Evolutionary conservation across 192 early-diverging fungal genomes (phyloP).

Genomic region (Gigaspora rosea): DNA sequence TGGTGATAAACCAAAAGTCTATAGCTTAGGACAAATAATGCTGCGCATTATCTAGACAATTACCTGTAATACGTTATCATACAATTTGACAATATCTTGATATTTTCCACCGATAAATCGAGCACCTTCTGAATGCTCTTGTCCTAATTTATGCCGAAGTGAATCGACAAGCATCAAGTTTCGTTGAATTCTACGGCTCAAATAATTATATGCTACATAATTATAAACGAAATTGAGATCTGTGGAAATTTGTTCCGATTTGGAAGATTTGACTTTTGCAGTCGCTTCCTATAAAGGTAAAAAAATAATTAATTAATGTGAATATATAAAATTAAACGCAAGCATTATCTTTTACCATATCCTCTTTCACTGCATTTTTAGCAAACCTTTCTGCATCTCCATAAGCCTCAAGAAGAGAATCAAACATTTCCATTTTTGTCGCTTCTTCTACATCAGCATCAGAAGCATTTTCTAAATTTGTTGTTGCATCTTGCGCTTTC

Average conservation of each 20-base stretch:
- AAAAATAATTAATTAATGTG: background rate
- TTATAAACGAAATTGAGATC: conserved; percentile 56
- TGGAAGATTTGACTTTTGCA: conserved; percentile 70
- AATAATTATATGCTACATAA: conserved; percentile 60
- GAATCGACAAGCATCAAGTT: conserved; percentile 52
- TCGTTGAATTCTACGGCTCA: conserved; percentile 57
- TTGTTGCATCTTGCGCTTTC: conserved; percentile 48
- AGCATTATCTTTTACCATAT: conserved; percentile 45
- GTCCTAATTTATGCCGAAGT: conserved; percentile 42
- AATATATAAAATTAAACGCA: background rate
- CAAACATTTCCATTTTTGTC: conserved; percentile 51
- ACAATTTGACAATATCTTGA: conserved; percentile 67
- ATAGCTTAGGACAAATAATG: background rate
- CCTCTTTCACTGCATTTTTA: conserved; percentile 64
- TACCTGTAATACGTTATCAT: conserved; percentile 65
- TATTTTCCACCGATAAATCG: conserved; percentile 48
- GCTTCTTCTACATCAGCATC: conserved; percentile 23
- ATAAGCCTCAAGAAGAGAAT: conserved; percentile 56
- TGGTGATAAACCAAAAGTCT: too few species aligned
- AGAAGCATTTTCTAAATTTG: conserved; percentile 23
- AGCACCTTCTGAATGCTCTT: conserved; percentile 30
- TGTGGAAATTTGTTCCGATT: conserved; percentile 59
- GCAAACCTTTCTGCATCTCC: conserved; percentile 62
- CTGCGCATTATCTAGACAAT: background rate
- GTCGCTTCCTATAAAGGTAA: conserved; percentile 51